A percentile compares a stretch with the other conserved stretches of the same genome.
Evolutionary conservation across 176 grass and related monocot genomes (phyloP).

Genomic region (Oryza australiensis): DNA sequence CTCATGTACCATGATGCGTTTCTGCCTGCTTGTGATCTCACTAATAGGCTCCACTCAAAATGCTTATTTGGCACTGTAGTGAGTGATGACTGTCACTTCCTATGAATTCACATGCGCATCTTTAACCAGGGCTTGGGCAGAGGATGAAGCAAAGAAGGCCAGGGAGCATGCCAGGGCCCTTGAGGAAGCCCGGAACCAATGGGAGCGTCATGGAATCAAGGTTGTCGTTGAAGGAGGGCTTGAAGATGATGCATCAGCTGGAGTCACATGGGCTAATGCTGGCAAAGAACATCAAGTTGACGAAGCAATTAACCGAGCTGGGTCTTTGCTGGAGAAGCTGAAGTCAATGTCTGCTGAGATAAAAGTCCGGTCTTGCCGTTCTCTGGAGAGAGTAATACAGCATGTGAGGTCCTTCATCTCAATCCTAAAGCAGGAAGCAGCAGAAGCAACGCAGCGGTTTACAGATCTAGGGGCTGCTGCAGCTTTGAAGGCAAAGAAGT

Average conservation of each 20-base stretch:
- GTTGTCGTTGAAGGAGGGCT: constrained; percentile 71
- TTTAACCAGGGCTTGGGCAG: constrained; percentile 86
- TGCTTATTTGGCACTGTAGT: constrained; percentile 6
- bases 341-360: constrained; percentile 55
- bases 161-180: constrained; percentile 75
- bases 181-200: constrained; percentile 75
- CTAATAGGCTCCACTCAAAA: constrained; percentile 6
- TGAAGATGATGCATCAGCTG: constrained; percentile 62
- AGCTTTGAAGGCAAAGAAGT: constrained; percentile 47
- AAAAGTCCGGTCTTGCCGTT: constrained; percentile 41
- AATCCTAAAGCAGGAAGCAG: constrained; percentile 52
- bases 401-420: constrained; percentile 61
- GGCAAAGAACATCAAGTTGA: constrained; percentile 61
- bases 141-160: constrained; percentile 90
- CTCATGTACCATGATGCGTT: constrained; percentile 22
- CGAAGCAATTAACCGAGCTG: constrained; percentile 47
- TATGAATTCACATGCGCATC: constrained; percentile 17
- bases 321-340: constrained; percentile 61
- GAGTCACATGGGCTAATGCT: constrained; percentile 72
- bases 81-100: background rate
- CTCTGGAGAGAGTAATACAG: constrained; percentile 66
- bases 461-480: constrained; percentile 25
- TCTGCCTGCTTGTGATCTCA: background rate
- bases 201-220: constrained; percentile 87
- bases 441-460: constrained; percentile 30